These are phyloP conservation scores for Prunus fruticosa DNA, from an alignment of 306 rosid species.

Conservation along the genomic window DNA sequence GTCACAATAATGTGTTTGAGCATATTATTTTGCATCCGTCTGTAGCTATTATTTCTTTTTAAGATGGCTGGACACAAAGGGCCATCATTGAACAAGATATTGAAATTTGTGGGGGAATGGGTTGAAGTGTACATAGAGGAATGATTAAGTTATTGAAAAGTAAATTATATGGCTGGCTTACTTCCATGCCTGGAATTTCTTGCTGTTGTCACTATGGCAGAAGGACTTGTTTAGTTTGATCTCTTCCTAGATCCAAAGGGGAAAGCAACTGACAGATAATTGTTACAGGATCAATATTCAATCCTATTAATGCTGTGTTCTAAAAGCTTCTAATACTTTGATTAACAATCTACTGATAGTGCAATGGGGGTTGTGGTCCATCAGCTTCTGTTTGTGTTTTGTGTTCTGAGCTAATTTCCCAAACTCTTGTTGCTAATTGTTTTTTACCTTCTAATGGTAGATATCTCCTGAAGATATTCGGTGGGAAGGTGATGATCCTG, in stretches of 20 bases:
- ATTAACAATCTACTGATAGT: not conserved
- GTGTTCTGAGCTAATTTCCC: not conserved
- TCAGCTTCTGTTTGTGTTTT: slow-evolving; percentile 1
- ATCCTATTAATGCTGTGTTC: too few species aligned
- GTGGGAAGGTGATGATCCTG: slow-evolving; percentile 74
- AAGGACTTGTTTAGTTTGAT: too few species aligned
- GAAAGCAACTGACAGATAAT: not conserved
- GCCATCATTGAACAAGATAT: not conserved
- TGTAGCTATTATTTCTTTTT: not conserved
- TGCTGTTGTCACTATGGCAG: too few species aligned
- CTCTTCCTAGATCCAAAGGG: not conserved
- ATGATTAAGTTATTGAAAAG: too few species aligned
- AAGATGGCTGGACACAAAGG: not conserved
- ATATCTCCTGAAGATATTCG: slow-evolving; percentile 73
- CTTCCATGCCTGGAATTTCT: too few species aligned
- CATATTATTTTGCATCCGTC: not conserved
- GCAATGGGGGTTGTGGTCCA: not conserved
- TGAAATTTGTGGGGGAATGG: not conserved
- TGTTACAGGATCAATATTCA: not conserved
- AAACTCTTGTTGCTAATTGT: not conserved
- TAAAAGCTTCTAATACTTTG: not conserved
- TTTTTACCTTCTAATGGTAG: slow-evolving; percentile 36
- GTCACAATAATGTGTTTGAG: not conserved
- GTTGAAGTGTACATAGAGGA: too few species aligned
- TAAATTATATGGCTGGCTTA: too few species aligned